phyloP scores from a whole-genome alignment of 768 basidiomycete genomes.

The Leccinum disarticulatum region DNA sequence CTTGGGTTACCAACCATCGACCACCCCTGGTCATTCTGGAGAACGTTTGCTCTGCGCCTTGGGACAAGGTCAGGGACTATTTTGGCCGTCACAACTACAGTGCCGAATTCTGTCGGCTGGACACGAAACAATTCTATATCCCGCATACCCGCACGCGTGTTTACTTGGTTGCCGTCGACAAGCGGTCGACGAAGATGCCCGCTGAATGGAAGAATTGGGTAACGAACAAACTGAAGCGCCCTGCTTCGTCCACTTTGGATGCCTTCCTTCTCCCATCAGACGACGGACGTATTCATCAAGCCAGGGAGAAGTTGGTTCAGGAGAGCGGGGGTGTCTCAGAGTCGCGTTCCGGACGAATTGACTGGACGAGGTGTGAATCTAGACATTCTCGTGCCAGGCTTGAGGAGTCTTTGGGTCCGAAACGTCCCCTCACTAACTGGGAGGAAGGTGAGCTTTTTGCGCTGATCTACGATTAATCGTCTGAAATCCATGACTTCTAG shows the following conservation, averaged over 20 bases:
- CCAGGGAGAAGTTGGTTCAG: conserved; percentile 78
- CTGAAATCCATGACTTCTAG: conserved; percentile 35
- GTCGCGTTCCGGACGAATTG: conserved; percentile 69
- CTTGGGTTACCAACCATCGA: conserved; percentile 83
- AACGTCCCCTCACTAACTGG: conserved; percentile 90
- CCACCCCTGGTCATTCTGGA: conserved; percentile 93
- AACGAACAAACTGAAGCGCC: conserved; percentile 64
- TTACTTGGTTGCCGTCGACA: conserved; percentile 79
- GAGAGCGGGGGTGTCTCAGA: conserved; percentile 60
- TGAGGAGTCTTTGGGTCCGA: conserved; percentile 78
- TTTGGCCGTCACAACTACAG: conserved; percentile 78
- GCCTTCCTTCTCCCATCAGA: conserved; percentile 90
- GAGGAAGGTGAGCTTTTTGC: conserved; percentile 66
- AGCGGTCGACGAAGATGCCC: conserved; percentile 58
- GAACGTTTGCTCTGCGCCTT: conserved; percentile 91
- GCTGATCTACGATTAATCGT: background rate
- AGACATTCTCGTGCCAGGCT: conserved; percentile 85
- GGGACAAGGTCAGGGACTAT: conserved; percentile 71
- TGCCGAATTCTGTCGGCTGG: conserved; percentile 67
- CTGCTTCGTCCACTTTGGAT: conserved; percentile 87
- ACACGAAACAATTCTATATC: conserved; percentile 89
- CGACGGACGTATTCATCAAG: conserved; percentile 88
- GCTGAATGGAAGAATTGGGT: conserved; percentile 66
- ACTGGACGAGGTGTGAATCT: conserved; percentile 92
- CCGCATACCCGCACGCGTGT: conserved; percentile 93